phyloP scores from a whole-genome alignment of 2,329 filamentous ascomycete species.

The Pseudonectria buxi region DNA sequence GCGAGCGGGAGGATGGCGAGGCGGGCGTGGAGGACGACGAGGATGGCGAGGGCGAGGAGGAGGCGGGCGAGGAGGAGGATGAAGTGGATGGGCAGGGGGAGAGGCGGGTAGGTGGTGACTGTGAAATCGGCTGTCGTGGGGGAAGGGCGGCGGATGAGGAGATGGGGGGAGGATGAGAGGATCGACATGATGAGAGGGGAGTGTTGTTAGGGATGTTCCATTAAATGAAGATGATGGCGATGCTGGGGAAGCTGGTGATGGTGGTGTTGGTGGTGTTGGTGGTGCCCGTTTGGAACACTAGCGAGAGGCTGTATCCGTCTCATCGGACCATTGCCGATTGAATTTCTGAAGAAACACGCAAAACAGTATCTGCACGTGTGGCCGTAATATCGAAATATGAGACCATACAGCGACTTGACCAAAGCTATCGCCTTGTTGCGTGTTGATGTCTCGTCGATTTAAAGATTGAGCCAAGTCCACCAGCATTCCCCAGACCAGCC shows the following conservation, averaged over 20 bases:
- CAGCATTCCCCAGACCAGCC: too few relatives aligned
- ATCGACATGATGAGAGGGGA: slow-evolving; percentile 35
- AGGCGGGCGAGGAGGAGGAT: slow-evolving; percentile 36
- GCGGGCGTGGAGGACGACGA: slow-evolving; percentile 45
- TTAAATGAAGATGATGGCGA: slow-evolving; percentile 5
- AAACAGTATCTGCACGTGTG: too few relatives aligned
- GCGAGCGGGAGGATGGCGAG: slow-evolving; percentile 33
- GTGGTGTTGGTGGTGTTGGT: not conserved
- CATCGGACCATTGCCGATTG: too few relatives aligned
- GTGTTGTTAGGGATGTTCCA: not conserved
- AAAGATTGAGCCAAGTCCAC: too few relatives aligned
- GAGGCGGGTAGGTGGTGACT: slow-evolving; percentile 68
- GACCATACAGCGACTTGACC: too few relatives aligned
- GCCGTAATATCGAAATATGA: too few relatives aligned
- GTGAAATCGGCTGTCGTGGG: slow-evolving; percentile 90
- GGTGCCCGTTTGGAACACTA: too few relatives aligned
- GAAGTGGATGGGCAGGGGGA: slow-evolving; percentile 41
- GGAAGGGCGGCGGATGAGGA: slow-evolving; percentile 62
- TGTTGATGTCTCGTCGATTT: too few relatives aligned
- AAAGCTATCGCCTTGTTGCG: too few relatives aligned
- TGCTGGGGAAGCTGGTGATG: not conserved
- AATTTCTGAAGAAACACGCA: too few relatives aligned
- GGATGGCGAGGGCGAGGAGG: slow-evolving; percentile 35
- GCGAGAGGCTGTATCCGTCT: too few relatives aligned
- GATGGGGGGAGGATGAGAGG: slow-evolving; percentile 54